Conservation (phyloP, 2,329 filamentous ascomycete genomes). For the Chrysoporthe puriensis region DNA sequence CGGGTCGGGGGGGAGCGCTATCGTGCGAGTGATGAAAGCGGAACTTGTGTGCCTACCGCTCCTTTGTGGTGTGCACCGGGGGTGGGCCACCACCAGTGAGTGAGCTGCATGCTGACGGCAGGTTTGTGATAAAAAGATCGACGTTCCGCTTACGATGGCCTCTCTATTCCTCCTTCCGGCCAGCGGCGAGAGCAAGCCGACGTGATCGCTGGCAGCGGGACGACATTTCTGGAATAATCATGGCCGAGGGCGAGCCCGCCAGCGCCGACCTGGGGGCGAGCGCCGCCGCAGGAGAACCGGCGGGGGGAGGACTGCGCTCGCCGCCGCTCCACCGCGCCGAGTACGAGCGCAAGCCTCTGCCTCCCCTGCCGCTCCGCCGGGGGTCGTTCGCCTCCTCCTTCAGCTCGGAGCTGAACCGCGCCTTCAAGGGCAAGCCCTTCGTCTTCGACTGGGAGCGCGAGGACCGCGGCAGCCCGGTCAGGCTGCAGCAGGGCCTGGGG, state of each 20-base stretch:
- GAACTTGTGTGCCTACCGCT: conserved; percentile 5
- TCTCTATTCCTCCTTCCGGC: neutral
- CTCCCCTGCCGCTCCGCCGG: conserved; percentile 17
- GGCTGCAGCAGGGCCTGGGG: neutral
- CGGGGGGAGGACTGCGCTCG: neutral
- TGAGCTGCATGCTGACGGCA: too few species aligned
- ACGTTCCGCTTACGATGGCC: neutral
- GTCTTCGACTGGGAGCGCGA: conserved; percentile 25
- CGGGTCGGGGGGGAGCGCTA: too few species aligned
- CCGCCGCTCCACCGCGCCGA: conserved; percentile 17
- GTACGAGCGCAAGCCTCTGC: conserved; percentile 25
- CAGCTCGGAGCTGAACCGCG: conserved; percentile 8
- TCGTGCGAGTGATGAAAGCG: neutral
- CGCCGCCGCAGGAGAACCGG: neutral
- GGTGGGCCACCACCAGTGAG: too few species aligned
- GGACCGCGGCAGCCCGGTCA: neutral
- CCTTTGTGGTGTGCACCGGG: neutral
- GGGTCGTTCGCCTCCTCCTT: conserved; percentile 15
- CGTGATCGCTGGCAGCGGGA: neutral
- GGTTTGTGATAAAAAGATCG: neutral
- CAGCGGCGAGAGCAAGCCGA: neutral
- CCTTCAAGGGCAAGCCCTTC: conserved; percentile 4
- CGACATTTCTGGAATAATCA: neutral
- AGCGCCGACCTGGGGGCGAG: conserved; percentile 2
- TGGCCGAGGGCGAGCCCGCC: neutral